These are phyloP conservation scores for Boletus smithii DNA, from an alignment of 1,284 basidiomycete species.

Conservation along the genomic window DNA sequence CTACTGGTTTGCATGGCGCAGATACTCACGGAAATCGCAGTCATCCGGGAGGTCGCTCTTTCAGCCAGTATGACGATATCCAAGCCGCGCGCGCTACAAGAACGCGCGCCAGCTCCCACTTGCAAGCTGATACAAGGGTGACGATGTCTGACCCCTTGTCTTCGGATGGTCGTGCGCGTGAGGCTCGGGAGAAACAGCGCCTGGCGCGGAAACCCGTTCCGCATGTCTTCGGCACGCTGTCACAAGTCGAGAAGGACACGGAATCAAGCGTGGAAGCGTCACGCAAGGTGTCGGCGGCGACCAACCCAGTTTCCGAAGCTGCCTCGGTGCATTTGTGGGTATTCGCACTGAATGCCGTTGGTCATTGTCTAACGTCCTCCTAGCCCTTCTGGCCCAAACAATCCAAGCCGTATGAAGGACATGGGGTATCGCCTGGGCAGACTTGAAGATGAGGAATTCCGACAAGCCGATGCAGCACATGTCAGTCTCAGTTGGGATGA, in stretches of 20 bases:
- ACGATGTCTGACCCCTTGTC: not conserved
- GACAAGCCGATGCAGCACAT: not conserved
- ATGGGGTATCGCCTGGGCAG: not conserved
- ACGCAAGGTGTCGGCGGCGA: not conserved
- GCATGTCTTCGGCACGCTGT: not conserved
- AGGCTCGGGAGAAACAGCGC: not conserved
- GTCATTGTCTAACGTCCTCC: conserved; percentile 1
- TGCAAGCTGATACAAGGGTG: not conserved
- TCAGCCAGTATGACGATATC: not conserved
- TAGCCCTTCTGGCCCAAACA: conserved; percentile 4
- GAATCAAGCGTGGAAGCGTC: not conserved
- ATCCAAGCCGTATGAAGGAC: not conserved
- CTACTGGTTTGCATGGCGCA: not conserved
- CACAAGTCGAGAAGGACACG: not conserved
- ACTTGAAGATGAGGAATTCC: not conserved
- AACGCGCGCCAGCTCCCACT: not conserved
- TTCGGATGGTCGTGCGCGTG: not conserved
- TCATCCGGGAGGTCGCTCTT: not conserved
- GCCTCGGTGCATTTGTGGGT: conserved; percentile 9
- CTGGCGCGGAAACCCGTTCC: not conserved
- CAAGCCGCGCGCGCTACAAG: not conserved
- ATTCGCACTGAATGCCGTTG: not conserved
- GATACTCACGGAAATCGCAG: conserved; percentile 5
- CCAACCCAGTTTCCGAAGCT: not conserved
- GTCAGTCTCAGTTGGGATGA: conserved; percentile 9